Evolutionary conservation across 768 basidiomycete genomes (phyloP), one percentile per base, ranked within the genome.

Genomic region (Calvatia gigantea): DNA sequence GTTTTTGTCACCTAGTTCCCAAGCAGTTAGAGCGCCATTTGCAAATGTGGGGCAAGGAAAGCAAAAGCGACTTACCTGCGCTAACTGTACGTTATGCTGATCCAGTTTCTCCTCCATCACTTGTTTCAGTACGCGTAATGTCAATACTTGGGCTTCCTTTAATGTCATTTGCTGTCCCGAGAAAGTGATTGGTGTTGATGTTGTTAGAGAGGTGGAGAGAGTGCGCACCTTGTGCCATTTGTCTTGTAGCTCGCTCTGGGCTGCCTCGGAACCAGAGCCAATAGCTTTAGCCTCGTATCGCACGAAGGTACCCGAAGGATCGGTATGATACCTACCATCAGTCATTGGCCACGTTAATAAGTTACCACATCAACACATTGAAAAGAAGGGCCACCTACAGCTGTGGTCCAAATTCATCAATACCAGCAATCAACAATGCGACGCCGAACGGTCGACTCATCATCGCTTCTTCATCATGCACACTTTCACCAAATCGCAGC

Each of bases 101-200:
- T 98, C 96, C 39, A 99, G 82, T 70, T 97, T 98, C 75, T 98
- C 97, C 71, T 98, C 97, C 97, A 98, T 99, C 41, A 98, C 97
- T 75, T 98, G 94, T 75, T 99, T 98, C 59, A 98, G 76, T 43
- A 98, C 92, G 60, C 84, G 86, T 50, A 98, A 75, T 2, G 91
- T 88, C 59, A 98, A 74, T 35, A 82, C 76, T 62, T 98, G 92
- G 0, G 94, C 97, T 70, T 97, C 94, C 61, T 78, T 72, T 21
- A 98, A 75, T 6, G 89, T 86, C 86, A 98, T 96, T 83, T 86
- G 86, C 96, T 98, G 64, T 42, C n/a, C 54, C 37, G 61, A 45
- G 12, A 44, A 19, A 19, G 14, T 45, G 51, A 59, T 51, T 46
- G 59, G 25, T 14, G 9, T 25, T 6, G 23, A 27, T 28, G 25